phyloP scores from a whole-genome alignment of 352 stramenopile species.

The Globisporangium splendens region DNA sequence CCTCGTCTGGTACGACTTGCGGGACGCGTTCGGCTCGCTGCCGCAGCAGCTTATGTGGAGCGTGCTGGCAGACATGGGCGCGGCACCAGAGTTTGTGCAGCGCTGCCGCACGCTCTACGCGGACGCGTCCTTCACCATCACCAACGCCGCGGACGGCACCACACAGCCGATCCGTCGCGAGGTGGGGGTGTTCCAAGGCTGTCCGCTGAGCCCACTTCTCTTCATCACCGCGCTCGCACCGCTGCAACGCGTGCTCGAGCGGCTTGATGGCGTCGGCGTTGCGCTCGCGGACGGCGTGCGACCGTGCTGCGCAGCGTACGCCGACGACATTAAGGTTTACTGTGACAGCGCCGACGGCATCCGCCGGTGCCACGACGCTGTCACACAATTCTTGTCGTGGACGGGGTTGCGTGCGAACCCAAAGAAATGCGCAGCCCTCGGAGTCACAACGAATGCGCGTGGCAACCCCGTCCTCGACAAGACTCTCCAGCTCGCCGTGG shows the following conservation, averaged over 20 bases:
- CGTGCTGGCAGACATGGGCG: too few species aligned
- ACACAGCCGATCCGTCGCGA: slow-evolving; percentile 13
- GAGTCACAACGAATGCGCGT: too few species aligned
- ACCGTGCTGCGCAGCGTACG: slow-evolving; percentile 10
- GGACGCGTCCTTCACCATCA: too few species aligned
- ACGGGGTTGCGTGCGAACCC: too few species aligned
- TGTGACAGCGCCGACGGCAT: slow-evolving; percentile 14
- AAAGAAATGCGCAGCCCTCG: too few species aligned
- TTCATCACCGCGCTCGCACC: slow-evolving; percentile 11
- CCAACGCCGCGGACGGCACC: slow-evolving; percentile 3
- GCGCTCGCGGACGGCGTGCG: not conserved
- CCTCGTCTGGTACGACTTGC: slow-evolving; percentile 25
- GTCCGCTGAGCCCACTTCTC: slow-evolving; percentile 22
- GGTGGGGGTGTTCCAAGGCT: slow-evolving; percentile 21
- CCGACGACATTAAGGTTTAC: slow-evolving; percentile 24
- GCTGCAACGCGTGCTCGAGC: not conserved
- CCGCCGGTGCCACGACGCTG: slow-evolving; percentile 6
- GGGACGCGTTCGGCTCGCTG: slow-evolving; percentile 22
- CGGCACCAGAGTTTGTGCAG: too few species aligned
- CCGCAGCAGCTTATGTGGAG: slow-evolving; percentile 17
- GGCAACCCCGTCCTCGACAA: too few species aligned
- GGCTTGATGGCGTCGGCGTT: too few species aligned
- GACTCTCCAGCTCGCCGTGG: too few species aligned
- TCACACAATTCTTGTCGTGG: too few species aligned
- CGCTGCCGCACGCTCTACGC: too few species aligned